Base-by-base conservation (phyloP, 176 grass and related monocot species). In the Rhynchospora breviuscula region DNA sequence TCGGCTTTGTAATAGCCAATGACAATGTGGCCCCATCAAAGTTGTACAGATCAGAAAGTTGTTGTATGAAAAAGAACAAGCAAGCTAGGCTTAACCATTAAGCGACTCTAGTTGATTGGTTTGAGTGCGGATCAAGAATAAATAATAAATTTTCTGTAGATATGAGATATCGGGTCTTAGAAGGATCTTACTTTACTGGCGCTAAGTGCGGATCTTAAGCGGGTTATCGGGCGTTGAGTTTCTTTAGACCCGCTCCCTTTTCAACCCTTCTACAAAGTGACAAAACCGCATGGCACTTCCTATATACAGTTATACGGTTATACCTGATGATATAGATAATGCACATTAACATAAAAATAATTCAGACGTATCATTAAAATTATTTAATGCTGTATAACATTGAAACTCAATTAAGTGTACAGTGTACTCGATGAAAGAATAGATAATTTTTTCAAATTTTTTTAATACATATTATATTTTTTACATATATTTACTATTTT, bases 71-170 rank as follows among this genome's bases (percentile, higher is more conserved):
- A 68, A 68, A 44, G 31, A 15, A 17, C 6, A 40, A 35, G 65
- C 11, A 17, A 31, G 67, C 40, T 45, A 47, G 67, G 67, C 67
- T 71, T 71, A 71, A 68, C 66, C 67, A 71, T n/a, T 71, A 47
- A 71, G 43, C 18, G 7, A 71, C 67, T 71, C 17, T 22, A 7
- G 18, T 71, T 46, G 67, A 18, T 22, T 47, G 43, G 67, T 21
- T n/a, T 19, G n/a, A 71, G 35, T 18, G 18, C 67, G 0, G 66
- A 68, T 68, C 14, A 6, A 68, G 8, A 44, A 18, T 44, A 68
- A n/a, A 10, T 65, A 18, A 43, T 43, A 40, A 67, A 67, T 40
- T 40, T 17, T 2, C 17, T 12, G 10, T 23, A 74, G 23, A 44
- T 13, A 35, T 46, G 46, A 51, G 46, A 51, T 74, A 4, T 51